Percentiles rank a stretch among this genome's conserved stretches.
phyloP scores from a whole-genome alignment of 1,284 basidiomycete species.

The Ganoderma boninense region DNA sequence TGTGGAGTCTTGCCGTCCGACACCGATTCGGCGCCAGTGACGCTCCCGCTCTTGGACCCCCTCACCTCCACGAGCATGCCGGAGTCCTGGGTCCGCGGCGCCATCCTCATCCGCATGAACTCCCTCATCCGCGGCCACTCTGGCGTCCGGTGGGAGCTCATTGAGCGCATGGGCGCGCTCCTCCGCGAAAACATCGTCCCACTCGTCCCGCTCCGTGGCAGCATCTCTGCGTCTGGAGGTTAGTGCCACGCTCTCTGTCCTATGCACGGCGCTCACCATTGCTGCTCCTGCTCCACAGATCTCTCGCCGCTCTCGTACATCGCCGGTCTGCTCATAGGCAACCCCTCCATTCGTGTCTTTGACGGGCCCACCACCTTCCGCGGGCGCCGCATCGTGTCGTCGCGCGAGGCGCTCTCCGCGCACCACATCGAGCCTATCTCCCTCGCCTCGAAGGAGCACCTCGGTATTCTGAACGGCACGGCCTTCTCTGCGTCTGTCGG shows the following conservation, averaged over 20 bases:
- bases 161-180: conserved; percentile 81
- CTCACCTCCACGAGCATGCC: conserved; percentile 82
- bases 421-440: conserved; percentile 74
- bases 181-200: conserved; percentile 81
- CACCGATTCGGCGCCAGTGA: conserved; percentile 48
- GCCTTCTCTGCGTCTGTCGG: conserved; percentile 78
- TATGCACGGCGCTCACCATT: background rate
- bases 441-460: conserved; percentile 84
- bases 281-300: conserved; percentile 50
- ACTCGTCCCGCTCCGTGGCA: conserved; percentile 85
- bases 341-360: conserved; percentile 82
- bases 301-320: conserved; percentile 86
- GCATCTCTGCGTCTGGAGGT: conserved; percentile 87
- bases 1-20: conserved; percentile 71
- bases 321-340: conserved; percentile 80
- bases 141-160: conserved; percentile 83
- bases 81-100: conserved; percentile 90
- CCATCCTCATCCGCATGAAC: conserved; percentile 88
- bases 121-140: conserved; percentile 90
- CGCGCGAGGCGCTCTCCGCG: conserved; percentile 70
- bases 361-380: conserved; percentile 62
- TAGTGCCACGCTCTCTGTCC: conserved; percentile 23
- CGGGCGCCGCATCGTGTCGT: conserved; percentile 64
- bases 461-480: conserved; percentile 85
- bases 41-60: conserved; percentile 71